These are phyloP conservation scores for Podaxis carcinomalis DNA, from an alignment of 768 basidiomycete species.

Conservation along the genomic window DNA sequence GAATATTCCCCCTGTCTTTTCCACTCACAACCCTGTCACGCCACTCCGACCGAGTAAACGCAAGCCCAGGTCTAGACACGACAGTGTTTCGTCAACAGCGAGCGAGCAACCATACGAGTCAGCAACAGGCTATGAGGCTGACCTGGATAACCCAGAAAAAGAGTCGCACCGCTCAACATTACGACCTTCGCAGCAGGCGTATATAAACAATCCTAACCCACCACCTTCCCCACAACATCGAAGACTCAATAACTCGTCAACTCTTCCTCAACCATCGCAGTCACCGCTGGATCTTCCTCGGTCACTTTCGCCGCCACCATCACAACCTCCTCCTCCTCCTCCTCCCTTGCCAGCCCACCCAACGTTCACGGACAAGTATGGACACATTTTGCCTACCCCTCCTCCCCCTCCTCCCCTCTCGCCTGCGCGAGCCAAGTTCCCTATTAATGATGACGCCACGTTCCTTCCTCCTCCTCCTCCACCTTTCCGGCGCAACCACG, in stretches of 20 bases:
- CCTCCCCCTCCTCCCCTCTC: conserved; percentile 44
- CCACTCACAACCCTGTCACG: conserved; percentile 33
- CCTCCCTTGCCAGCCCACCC: conserved; percentile 22
- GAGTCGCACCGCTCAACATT: conserved; percentile 38
- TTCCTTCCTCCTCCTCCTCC: conserved; percentile 28
- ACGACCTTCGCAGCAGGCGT: conserved; percentile 30
- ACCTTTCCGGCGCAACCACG: conserved; percentile 28
- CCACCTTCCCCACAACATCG: conserved; percentile 37
- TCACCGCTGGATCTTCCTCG: conserved; percentile 7
- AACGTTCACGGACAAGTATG: conserved; percentile 27
- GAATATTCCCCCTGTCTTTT: conserved; percentile 23
- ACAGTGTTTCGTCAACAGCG: conserved; percentile 62
- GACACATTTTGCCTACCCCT: conserved; percentile 23
- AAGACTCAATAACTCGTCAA: conserved; percentile 26
- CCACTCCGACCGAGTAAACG: conserved; percentile 49
- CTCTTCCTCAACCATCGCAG: conserved; percentile 3
- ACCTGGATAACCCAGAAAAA: conserved; percentile 56
- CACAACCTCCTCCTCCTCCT: conserved; percentile 31
- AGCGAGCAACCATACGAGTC: conserved; percentile 55
- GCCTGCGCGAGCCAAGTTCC: conserved; percentile 37
- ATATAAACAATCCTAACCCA: conserved; percentile 19
- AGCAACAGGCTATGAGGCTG: conserved; percentile 67
- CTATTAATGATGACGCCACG: conserved; percentile 34
- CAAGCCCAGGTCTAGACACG: conserved; percentile 55
- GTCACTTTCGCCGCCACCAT: conserved; percentile 13